Evolutionary conservation across 345 rosid genomes (phyloP).

Genomic region (Orychophragmus violaceus): DNA sequence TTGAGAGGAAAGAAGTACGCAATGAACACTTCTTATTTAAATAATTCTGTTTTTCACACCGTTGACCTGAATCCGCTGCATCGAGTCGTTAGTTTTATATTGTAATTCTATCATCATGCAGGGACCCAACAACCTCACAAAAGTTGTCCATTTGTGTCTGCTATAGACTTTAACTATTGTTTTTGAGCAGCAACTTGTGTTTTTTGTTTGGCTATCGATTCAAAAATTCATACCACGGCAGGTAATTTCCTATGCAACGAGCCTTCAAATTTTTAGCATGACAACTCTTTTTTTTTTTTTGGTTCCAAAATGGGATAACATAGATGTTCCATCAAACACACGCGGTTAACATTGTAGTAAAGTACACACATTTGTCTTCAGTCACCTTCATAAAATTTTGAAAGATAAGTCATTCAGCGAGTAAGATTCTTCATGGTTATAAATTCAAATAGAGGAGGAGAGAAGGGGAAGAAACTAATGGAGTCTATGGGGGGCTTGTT

Average conservation of each 20-base stretch:
- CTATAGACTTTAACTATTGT: background rate
- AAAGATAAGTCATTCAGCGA: background rate
- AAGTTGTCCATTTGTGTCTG: conserved; percentile 1
- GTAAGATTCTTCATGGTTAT: too few relatives aligned
- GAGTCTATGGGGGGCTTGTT: too few relatives aligned
- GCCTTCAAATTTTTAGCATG: too few relatives aligned
- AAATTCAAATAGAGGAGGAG: too few relatives aligned
- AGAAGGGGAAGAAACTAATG: too few relatives aligned
- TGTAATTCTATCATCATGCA: background rate
- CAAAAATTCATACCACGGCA: too few relatives aligned
- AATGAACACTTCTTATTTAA: background rate
- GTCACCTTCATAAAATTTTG: too few relatives aligned
- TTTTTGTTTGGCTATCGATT: too few relatives aligned
- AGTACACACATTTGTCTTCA: background rate
- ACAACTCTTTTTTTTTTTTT: background rate
- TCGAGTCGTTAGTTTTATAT: background rate
- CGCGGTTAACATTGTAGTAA: background rate
- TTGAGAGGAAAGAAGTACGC: background rate
- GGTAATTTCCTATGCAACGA: background rate
- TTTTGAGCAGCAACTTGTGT: conserved; percentile 4
- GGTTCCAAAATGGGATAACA: background rate
- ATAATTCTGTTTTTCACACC: background rate
- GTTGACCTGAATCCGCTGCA: background rate
- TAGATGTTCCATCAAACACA: background rate
- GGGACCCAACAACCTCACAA: background rate